Conservation (phyloP, 345 rosid species). For the Melaleuca quinquenervia region DNA sequence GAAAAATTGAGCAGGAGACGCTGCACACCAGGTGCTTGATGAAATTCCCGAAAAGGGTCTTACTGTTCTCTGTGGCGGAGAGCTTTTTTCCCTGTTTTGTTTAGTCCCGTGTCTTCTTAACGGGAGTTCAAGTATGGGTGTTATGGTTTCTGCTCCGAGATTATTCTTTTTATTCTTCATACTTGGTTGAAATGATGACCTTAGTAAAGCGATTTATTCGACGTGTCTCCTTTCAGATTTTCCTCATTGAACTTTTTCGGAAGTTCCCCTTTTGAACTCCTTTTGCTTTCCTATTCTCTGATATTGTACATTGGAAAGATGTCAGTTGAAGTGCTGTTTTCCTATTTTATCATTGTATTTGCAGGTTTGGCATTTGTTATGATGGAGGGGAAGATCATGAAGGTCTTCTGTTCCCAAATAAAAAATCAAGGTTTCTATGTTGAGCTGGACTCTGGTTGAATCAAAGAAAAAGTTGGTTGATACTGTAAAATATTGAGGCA, state of each 20-base stretch:
- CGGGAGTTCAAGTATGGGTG: not conserved
- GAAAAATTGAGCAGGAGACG: not conserved
- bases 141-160: not conserved
- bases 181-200: not conserved
- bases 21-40: not conserved
- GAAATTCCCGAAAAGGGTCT: not conserved
- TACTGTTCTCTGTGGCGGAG: not conserved
- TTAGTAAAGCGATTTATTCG: not conserved
- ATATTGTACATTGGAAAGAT: not conserved
- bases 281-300: not conserved
- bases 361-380: not conserved
- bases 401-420: not conserved
- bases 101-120: not conserved
- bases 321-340: not conserved
- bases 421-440: not conserved
- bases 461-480: not conserved
- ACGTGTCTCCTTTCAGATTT: not conserved
- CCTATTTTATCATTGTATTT: not conserved
- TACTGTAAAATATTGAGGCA: not conserved
- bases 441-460: not conserved
- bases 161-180: not conserved
- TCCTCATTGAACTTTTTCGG: not conserved
- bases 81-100: not conserved
- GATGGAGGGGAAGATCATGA: not conserved
- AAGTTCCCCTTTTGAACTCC: not conserved